Conservation (phyloP, 305 asterid genomes). For the Euphrasia arctica region DNA sequence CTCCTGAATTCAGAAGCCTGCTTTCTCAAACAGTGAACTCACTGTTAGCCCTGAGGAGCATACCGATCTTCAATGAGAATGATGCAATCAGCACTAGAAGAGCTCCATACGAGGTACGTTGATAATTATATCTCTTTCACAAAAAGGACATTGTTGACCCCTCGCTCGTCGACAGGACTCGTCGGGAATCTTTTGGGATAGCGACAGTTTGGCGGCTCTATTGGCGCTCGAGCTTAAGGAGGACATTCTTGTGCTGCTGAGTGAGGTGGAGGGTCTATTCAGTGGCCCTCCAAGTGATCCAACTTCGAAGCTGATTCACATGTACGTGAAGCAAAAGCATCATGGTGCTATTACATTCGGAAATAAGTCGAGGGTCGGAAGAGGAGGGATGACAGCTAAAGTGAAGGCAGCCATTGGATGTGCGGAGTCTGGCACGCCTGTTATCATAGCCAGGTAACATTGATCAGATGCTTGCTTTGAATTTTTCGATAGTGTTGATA, state of each 20-base stretch:
- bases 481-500: too few species aligned
- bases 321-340: slow-evolving; percentile 50
- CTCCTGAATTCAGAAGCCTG: slow-evolving; percentile 49
- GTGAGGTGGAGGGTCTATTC: slow-evolving; percentile 70
- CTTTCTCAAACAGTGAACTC: slow-evolving; percentile 54
- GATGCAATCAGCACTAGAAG: slow-evolving; percentile 64
- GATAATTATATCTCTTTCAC: too few species aligned
- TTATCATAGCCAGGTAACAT: slow-evolving; percentile 54
- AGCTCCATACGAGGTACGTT: slow-evolving; percentile 64
- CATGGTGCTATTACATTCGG: slow-evolving; percentile 49
- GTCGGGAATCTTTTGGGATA: slow-evolving; percentile 52
- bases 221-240: slow-evolving; percentile 65
- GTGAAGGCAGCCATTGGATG: slow-evolving; percentile 60
- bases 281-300: slow-evolving; percentile 71
- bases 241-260: slow-evolving; percentile 59
- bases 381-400: slow-evolving; percentile 78
- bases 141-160: too few species aligned
- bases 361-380: slow-evolving; percentile 66
- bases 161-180: slow-evolving; percentile 41
- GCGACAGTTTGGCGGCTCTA: slow-evolving; percentile 63
- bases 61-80: slow-evolving; percentile 69
- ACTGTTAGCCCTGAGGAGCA: slow-evolving; percentile 45
- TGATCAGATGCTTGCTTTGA: too few species aligned
- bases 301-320: slow-evolving; percentile 46
- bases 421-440: slow-evolving; percentile 61